Evolutionary conservation across 805 yeast genomes (phyloP).

Genomic region (Myxozyma neglecta): DNA sequence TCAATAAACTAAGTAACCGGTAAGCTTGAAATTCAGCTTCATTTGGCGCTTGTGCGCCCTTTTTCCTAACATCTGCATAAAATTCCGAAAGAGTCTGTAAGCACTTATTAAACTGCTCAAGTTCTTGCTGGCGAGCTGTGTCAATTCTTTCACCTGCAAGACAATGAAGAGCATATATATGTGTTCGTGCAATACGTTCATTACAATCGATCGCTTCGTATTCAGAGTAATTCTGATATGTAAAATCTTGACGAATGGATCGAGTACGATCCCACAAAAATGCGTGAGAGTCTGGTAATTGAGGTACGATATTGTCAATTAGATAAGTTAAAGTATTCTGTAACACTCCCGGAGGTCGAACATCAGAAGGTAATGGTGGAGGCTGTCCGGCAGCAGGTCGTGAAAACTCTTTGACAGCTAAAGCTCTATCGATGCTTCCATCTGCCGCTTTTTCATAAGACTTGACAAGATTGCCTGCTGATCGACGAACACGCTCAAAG

Average conservation of each 20-base stretch:
- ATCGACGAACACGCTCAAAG: constrained; percentile 85
- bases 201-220: constrained; percentile 92
- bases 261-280: constrained; percentile 97
- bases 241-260: constrained; percentile 94
- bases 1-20: constrained; percentile 70
- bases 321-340: constrained; percentile 66
- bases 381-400: constrained; percentile 99
- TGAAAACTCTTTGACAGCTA: constrained; percentile 87
- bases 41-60: constrained; percentile 68
- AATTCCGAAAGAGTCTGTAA: constrained; percentile 84
- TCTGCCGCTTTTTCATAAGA: constrained; percentile 70
- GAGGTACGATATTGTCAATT: constrained; percentile 59
- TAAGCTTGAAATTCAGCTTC: constrained; percentile 95
- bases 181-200: constrained; percentile 87
- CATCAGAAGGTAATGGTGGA: constrained; percentile 96
- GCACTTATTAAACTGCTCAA: constrained; percentile 91
- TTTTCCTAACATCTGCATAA: constrained; percentile 73
- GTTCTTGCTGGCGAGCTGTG: constrained; percentile 90
- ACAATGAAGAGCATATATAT: constrained; percentile 73
- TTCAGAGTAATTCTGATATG: constrained; percentile 90
- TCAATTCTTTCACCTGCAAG: constrained; percentile 76
- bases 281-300: constrained; percentile 81
- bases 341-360: constrained; percentile 83
- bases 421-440: constrained; percentile 54
- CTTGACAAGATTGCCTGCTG: constrained; percentile 82